Base-by-base conservation (phyloP, 148 eudicot genomes). In the Beta vulgaris region DNA sequence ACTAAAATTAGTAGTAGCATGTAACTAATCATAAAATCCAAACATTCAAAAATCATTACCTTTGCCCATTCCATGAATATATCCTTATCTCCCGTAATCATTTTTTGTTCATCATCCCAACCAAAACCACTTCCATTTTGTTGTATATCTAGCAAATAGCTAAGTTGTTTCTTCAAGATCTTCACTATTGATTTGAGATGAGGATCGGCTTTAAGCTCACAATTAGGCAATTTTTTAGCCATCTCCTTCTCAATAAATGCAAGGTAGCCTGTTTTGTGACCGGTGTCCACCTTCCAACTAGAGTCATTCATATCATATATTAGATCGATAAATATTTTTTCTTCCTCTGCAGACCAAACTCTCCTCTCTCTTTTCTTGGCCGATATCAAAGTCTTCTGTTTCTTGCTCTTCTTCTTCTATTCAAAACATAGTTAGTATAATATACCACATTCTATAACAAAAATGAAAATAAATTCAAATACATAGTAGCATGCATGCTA, bases 181-280 rank as follows among this genome's bases (percentile, higher is more conserved):
- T 71, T 71, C 1, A 55, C 34, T 25, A 54, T 71, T 12, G 48
- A 71, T 23, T 54, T 71, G 48, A 71, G 37, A n/a, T 71, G 48
- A 1, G 74, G 63, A 37, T 71, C 63, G 9, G 21, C 73, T 36
- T 55, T 71, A 3, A 71, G 4, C 5, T 55, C 63, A n/a, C 10
- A 23, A 10, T 36, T 53, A 21, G 63, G 74, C 32, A 71, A 11
- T 32, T 5, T 21, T 25, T 71, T 71, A n/a, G 9, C 48, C 63
- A 71, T 29, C 15, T 71, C 37, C 37, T 71, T 71, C 28, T 71
- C 73, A 71, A 49, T 53, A 9, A 6, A 32, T 2, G 60, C 0
- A 14, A 31, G 40, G 21, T 51, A 31, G 9, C 73, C 42, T 3
- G 51, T 26, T 58, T 69, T 69, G 21, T 44, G 36, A 28, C n/a